Conservation (phyloP, 345 rosid genomes). For the Eucalyptus pauciflora region DNA sequence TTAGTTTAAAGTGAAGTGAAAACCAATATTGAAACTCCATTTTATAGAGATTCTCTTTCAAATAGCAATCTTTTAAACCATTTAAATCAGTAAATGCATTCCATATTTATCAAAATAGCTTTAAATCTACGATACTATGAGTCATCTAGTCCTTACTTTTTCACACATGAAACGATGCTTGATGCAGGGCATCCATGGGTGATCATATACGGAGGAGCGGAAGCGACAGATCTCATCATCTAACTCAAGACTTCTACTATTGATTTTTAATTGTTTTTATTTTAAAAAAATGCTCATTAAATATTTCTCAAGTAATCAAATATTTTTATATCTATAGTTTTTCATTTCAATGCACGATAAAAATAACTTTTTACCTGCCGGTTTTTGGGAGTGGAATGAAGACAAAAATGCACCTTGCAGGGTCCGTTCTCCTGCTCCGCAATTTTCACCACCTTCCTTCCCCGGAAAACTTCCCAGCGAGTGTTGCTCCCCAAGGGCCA, state of each 20-base stretch:
- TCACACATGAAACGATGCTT: background rate
- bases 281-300: background rate
- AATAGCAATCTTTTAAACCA: background rate
- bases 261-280: too few species aligned
- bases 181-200: constrained; percentile 27
- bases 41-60: background rate
- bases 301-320: background rate
- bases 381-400: background rate
- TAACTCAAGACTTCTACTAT: background rate
- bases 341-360: background rate
- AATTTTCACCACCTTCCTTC: background rate
- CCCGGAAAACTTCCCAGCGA: background rate
- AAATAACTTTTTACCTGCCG: background rate
- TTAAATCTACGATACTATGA: background rate
- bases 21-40: background rate
- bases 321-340: background rate
- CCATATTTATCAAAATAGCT: too few species aligned
- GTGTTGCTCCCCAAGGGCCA: background rate
- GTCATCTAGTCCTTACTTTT: background rate
- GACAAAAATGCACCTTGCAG: background rate
- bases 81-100: too few species aligned
- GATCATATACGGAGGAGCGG: background rate
- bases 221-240: background rate
- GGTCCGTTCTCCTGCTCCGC: background rate
- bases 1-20: background rate